Base-by-base conservation (phyloP, 805 yeast species). In the Wickerhamomyces silvicola region DNA sequence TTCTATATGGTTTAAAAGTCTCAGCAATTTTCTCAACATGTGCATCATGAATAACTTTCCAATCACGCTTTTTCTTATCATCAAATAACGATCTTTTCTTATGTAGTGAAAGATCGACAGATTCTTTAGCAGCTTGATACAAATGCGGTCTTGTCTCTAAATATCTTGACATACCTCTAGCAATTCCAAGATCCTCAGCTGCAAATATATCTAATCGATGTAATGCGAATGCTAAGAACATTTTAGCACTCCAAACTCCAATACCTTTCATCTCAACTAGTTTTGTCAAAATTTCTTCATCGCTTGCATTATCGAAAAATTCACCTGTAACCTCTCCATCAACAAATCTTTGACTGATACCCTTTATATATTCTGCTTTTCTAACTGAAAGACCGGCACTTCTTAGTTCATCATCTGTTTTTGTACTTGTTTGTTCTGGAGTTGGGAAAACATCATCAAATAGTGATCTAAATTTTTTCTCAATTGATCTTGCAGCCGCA, bases 221-320 rank as follows among this genome's bases (percentile, higher is more conserved):
- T 27, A 87, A 58, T 1, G 82, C 81, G 50, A 85, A 85, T 15
- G 80, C 49, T 12, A 83, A 57, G 55, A 86, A 88, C 95, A 88
- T 88, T 33, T 81, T 81, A 0, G 92, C 88, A 5, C 87, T 75
- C 97, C 97, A 88, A 2, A 68, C 68, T 0, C 92, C 94, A 12
- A 83, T 70, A 0, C 94, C 94, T 46, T 81, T 81, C 39, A 81
- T 60, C 17, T 52, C 52, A 0, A 70, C 68, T 32, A 80, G 54
- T 36, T 68, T 70, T 13, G 64, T 64, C 1, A 68, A 48, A 11
- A 81, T 57, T 15, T 61, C 74, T 2, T 70, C 70, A 28, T 70
- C 64, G 4, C 62, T 39, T 21, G 57, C 57, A 0, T 41, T 35
- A 3, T 37, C 25, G 38, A 78, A 69, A 31, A 69, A 58, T 1